A percentile compares a stretch with the other conserved stretches of the same genome.
Evolutionary conservation across 1,284 basidiomycete species (phyloP).

Genomic region (Fistulinella cinereoalba): DNA sequence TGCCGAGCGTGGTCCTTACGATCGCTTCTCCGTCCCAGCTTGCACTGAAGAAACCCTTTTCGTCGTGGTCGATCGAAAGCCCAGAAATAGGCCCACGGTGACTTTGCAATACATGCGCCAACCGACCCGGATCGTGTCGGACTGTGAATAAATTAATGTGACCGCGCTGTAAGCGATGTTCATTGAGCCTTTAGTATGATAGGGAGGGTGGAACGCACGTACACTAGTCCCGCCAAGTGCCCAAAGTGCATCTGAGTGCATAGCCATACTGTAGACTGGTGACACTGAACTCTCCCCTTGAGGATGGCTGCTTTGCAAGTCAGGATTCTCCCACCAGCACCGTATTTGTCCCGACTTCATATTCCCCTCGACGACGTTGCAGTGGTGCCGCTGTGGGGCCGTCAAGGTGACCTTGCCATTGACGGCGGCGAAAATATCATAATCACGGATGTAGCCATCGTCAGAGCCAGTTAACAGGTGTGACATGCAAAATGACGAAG

Average conservation of each 20-base stretch:
- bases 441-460: constrained; percentile 92
- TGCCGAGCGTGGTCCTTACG: constrained; percentile 49
- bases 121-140: constrained; percentile 85
- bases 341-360: constrained; percentile 87
- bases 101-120: constrained; percentile 70
- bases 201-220: constrained; percentile 32
- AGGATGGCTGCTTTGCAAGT: constrained; percentile 30
- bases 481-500: constrained; percentile 83
- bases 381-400: constrained; percentile 86
- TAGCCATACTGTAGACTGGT: constrained; percentile 83
- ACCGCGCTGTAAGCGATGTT: constrained; percentile 56
- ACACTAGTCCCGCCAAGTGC: constrained; percentile 82
- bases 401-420: constrained; percentile 88
- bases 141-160: constrained; percentile 90
- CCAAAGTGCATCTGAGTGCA: constrained; percentile 92
- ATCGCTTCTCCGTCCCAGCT: constrained; percentile 93
- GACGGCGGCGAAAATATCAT: constrained; percentile 86
- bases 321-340: constrained; percentile 87
- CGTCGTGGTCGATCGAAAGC: constrained; percentile 74
- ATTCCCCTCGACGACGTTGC: constrained; percentile 87
- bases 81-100: constrained; percentile 87
- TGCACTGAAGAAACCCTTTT: constrained; percentile 85
- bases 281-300: constrained; percentile 49
- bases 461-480: constrained; percentile 90
- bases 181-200: constrained; percentile 11